These are phyloP conservation scores for Lachancea cidri DNA, from an alignment of 805 yeast genomes.

Conservation along the genomic window DNA sequence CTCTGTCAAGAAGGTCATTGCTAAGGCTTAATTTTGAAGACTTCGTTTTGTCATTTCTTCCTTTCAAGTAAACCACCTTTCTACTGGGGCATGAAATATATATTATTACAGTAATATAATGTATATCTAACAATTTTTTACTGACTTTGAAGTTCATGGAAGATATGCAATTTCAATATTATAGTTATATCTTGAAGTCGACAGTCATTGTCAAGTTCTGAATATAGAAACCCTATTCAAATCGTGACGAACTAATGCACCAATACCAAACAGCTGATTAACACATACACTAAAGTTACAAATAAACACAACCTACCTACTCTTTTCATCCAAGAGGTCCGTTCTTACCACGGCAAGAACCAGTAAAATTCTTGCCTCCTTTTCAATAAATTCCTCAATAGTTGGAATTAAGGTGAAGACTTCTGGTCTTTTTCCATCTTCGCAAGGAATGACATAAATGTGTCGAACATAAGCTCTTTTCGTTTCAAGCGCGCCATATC, in stretches of 20 bases:
- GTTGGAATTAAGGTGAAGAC: slow-evolving; percentile 19
- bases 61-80: slow-evolving; percentile 5
- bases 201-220: no score
- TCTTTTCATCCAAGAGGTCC: slow-evolving; percentile 6
- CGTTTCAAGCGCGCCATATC: slow-evolving; percentile 20
- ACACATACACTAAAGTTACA: neutral
- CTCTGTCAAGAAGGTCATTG: slow-evolving; percentile 93
- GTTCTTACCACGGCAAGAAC: slow-evolving; percentile 9
- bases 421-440: slow-evolving; percentile 24
- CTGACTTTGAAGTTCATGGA: slow-evolving; percentile 9
- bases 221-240: no score
- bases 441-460: slow-evolving; percentile 34
- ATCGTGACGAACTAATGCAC: no score
- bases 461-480: slow-evolving; percentile 19
- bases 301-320: neutral
- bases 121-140: slow-evolving; percentile 13
- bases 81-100: slow-evolving; percentile 12
- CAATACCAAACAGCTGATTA: no score
- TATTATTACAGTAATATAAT: slow-evolving; percentile 14
- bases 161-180: no score
- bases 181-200: no score
- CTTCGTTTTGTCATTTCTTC: neutral
- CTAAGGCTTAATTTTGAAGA: slow-evolving; percentile 68
- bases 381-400: neutral
- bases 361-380: slow-evolving; percentile 1